Evolutionary conservation across 257 asterid species (phyloP), one percentile per base, ranked within the genome.

Genomic region (Ocimum tenuiflorum): DNA sequence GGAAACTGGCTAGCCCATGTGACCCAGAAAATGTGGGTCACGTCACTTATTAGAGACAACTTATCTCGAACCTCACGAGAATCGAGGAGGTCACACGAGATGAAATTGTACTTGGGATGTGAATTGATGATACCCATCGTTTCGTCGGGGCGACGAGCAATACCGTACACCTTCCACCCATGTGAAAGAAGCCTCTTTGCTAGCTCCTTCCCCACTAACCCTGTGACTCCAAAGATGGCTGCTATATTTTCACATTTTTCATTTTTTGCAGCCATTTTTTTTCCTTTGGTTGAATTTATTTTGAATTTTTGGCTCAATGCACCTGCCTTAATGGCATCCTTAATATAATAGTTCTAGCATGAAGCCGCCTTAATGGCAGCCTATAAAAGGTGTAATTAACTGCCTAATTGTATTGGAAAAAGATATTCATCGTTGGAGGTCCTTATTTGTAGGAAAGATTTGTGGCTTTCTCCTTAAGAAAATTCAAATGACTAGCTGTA

Each of bases 151-250:
- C 77, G 74, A 42, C 97, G 87, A 4, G 95, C 87, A 2, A 91
- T 60, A 6, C 97, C 95, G 33, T 88, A 91, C 2, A 91, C 97
- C 73, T 86, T 88, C 97, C 97, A 91, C 17, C 70, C 48, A 14
- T 61, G 39, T 0, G 86, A 75, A 15, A 88, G 81, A 0, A 91
- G 86, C 69, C 63, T 75, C 35, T 68, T 74, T 7, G 91, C 95
- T 1, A 91, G 81, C 85, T 91, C 95, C 75, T 63, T 86, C 23
- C 97, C 97, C 10, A 91, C 95, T 7, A 91, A 82, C 12, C 97
- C 97, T 0, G 92, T 81, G 36, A 79, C 91, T 54, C 97, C 97
- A 60, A 86, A 91, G 67, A 91, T 84, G 66, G 80, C 88, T 3
- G 96, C 97, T 11, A 81, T 87, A 47, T 45, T 52, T 36, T 43